Evolutionary conservation across 2,329 filamentous ascomycete species (phyloP), one percentile per base, ranked within the genome.

Genomic region (Penicillium sp.): DNA sequence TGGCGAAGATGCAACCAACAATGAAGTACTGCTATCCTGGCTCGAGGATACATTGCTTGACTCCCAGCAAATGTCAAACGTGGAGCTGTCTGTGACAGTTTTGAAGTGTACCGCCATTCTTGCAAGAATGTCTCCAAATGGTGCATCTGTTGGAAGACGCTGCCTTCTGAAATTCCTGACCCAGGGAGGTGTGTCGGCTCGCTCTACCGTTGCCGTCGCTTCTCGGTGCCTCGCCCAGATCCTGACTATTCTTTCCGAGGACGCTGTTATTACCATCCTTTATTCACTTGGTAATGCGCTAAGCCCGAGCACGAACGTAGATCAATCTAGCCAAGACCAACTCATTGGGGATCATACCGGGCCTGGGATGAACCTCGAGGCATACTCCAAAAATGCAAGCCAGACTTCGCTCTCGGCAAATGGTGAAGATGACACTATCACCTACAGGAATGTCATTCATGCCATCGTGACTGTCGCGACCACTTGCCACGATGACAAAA

Each of bases 251-350:
- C 82, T 97, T 13, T 96, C 94, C 1, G 90, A 96, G 66, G 94
- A 99, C 78, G 88, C 92, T 36, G 84, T 96, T 36, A 97, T 99
- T 64, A 96, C 92, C 5, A 97, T 92, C 1, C 80, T 99, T 10
- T 99, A 99, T 75, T 94, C 92, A 0, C 82, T 99, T n/a, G 94
- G 94, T 21, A 99, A 99, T 70, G 89, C 96, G 4, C 81, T 99
- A 15, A 97, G 92, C 65, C 87, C 91, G 5, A 86, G 84, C 46
- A 81, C 82, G 7, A 77, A 76, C 19, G 68, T 78, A 34, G 83
- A 85, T 31, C 80, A 80, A 53, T 59, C 64, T 27, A 67, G 72
- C 58, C 73, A 73, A 55, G 60, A 72, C 63, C 60, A 69, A 65
- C 41, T 61, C 13, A 45, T 66, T 19, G 66, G 65, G 6, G 70